phyloP scores from a whole-genome alignment of 345 rosid species.

The Cardamine chenopodiifolia region DNA sequence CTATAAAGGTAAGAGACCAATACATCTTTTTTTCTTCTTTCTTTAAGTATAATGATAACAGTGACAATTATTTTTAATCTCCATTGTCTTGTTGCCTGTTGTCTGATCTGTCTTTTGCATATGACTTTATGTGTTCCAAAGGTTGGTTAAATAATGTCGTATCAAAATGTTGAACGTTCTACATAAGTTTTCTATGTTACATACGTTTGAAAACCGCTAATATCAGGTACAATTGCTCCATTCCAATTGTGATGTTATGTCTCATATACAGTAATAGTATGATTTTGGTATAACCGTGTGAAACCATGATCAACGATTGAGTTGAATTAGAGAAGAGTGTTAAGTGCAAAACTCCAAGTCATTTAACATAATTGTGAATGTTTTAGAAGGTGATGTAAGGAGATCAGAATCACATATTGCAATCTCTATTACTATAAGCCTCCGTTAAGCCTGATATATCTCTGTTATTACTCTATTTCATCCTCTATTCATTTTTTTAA shows the following conservation, averaged over 20 bases:
- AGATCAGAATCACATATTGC: too few relatives aligned
- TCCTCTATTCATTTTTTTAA: too few relatives aligned
- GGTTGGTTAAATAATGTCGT: not conserved
- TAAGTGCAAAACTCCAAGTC: conserved; percentile 16
- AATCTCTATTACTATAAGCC: too few relatives aligned
- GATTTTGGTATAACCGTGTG: conserved; percentile 13
- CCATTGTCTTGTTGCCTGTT: not conserved
- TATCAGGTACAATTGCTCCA: too few relatives aligned
- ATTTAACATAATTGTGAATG: not conserved
- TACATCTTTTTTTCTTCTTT: not conserved
- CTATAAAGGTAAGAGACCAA: not conserved
- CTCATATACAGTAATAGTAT: conserved; percentile 10
- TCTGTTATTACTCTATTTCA: too few relatives aligned
- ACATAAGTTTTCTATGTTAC: not conserved
- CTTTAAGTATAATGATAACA: not conserved
- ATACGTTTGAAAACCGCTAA: not conserved
- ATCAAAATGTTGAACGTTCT: not conserved
- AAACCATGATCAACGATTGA: conserved; percentile 14
- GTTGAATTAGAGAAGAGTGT: not conserved
- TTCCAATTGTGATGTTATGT: not conserved
- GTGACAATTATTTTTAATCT: too few relatives aligned
- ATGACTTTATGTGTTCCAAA: not conserved
- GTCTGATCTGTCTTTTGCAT: not conserved
- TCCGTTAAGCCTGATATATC: too few relatives aligned
- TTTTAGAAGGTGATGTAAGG: not conserved